phyloP scores from a whole-genome alignment of 371 early-diverging fungal genomes.

The Mucor lusitanicus region DNA sequence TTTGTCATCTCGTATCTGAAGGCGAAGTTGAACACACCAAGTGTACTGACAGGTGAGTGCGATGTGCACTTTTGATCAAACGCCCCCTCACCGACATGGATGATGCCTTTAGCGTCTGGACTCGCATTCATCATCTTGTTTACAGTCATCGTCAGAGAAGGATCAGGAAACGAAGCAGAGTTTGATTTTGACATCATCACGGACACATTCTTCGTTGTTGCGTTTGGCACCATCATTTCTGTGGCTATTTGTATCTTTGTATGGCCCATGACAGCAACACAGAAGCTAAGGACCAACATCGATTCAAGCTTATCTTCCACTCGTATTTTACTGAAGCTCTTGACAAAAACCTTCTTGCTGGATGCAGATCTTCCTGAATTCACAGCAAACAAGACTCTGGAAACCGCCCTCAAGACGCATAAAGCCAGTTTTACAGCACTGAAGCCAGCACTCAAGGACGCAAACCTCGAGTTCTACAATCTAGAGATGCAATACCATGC shows the following conservation, averaged over 20 bases:
- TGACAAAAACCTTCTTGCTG: slow-evolving; percentile 69
- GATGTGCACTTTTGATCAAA: slow-evolving; percentile 17
- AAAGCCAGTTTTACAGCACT: slow-evolving; percentile 64
- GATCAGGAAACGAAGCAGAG: slow-evolving; percentile 37
- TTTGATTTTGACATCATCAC: slow-evolving; percentile 46
- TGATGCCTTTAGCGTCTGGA: slow-evolving; percentile 46
- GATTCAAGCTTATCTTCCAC: slow-evolving; percentile 30
- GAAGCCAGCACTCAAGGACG: slow-evolving; percentile 55
- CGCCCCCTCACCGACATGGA: neutral
- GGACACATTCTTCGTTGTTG: slow-evolving; percentile 49
- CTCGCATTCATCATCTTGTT: slow-evolving; percentile 60
- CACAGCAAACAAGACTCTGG: slow-evolving; percentile 46
- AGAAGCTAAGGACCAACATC: slow-evolving; percentile 47
- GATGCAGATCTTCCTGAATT: slow-evolving; percentile 59
- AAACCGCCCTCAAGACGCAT: slow-evolving; percentile 59
- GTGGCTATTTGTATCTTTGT: slow-evolving; percentile 47
- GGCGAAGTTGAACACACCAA: slow-evolving; percentile 55
- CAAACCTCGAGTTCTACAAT: slow-evolving; percentile 64
- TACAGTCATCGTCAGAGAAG: slow-evolving; percentile 47
- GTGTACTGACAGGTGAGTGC: slow-evolving; percentile 53
- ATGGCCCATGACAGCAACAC: slow-evolving; percentile 64
- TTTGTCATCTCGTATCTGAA: slow-evolving; percentile 61
- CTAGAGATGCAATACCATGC: slow-evolving; percentile 50
- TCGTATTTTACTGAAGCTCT: slow-evolving; percentile 50
- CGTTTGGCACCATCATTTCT: slow-evolving; percentile 56